Conservation (phyloP, 371 early-diverging fungal genomes). For the Mortierella sp. region DNA sequence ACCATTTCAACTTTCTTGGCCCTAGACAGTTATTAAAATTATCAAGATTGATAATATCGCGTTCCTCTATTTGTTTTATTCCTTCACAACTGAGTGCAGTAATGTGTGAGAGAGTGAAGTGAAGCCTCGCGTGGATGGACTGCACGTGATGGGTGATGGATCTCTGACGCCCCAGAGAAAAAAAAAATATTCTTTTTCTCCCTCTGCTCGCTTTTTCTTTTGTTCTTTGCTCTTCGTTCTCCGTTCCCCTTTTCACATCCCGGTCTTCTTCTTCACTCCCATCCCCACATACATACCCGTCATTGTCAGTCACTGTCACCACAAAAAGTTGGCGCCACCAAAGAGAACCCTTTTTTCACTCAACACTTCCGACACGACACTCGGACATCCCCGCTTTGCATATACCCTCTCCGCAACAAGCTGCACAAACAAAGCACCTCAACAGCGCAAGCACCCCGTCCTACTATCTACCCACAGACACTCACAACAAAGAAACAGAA, state of each 20-base stretch:
- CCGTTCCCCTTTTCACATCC: conserved; percentile 63
- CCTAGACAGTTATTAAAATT: too few species aligned
- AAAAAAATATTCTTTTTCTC: not conserved
- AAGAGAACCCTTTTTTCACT: not conserved
- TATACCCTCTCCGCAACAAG: not conserved
- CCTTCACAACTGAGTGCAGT: too few species aligned
- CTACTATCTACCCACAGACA: conserved; percentile 61
- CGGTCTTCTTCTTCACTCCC: not conserved
- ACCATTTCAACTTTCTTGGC: too few species aligned
- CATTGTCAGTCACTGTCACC: conserved; percentile 3
- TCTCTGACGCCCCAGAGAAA: not conserved
- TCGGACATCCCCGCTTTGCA: not conserved
- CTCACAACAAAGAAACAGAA: too few species aligned
- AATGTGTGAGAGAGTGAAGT: too few species aligned
- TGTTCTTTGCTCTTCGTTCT: conserved; percentile 72
- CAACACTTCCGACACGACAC: not conserved
- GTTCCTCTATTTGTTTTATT: too few species aligned
- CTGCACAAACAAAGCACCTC: conserved; percentile 75
- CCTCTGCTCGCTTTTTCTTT: not conserved
- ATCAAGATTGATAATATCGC: too few species aligned
- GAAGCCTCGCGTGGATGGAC: not conserved
- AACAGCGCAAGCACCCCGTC: conserved; percentile 62
- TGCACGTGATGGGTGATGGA: not conserved
- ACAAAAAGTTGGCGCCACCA: not conserved
- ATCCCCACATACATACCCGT: not conserved